Evolutionary conservation across 2,329 filamentous ascomycete genomes (phyloP).

Genomic region (Tolypocladium endophyticum): DNA sequence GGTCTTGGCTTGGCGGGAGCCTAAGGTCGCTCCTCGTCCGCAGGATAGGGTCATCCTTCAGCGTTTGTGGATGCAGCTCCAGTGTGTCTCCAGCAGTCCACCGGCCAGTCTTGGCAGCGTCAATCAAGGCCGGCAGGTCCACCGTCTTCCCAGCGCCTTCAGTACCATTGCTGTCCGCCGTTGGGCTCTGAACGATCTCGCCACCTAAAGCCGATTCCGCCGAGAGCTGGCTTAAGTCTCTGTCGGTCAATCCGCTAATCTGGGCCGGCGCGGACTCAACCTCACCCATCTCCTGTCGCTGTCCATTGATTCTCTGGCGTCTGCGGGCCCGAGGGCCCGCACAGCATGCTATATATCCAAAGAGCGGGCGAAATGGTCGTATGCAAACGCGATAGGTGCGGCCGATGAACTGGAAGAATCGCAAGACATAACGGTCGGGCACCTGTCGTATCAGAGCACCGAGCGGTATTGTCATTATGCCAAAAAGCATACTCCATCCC

Average conservation of each 20-base stretch:
- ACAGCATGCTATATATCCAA: conserved; percentile 8
- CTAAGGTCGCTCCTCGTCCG: conserved; percentile 13
- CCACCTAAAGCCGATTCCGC: neutral
- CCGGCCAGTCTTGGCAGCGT: conserved; percentile 17
- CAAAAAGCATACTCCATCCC: conserved; percentile 60
- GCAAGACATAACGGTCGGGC: conserved; percentile 22
- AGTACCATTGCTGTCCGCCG: neutral
- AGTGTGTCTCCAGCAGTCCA: conserved; percentile 16
- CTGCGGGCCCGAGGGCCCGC: conserved; percentile 10
- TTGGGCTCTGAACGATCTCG: neutral
- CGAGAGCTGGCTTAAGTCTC: neutral
- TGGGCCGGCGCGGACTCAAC: conserved; percentile 10
- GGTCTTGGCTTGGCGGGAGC: conserved; percentile 30
- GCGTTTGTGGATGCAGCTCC: conserved; percentile 29
- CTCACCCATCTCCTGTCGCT: conserved; percentile 12
- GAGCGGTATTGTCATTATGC: conserved; percentile 56
- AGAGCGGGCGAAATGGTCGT: conserved; percentile 7
- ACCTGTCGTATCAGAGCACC: conserved; percentile 30
- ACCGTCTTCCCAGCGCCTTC: conserved; percentile 7
- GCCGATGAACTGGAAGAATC: conserved; percentile 15
- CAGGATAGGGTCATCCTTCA: conserved; percentile 27
- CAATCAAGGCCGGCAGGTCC: conserved; percentile 20
- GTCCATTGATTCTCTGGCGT: conserved; percentile 10
- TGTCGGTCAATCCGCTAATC: neutral
- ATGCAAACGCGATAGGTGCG: conserved; percentile 7